Percentiles rank a stretch among this genome's conserved stretches.
Evolutionary conservation across 306 rosid species (phyloP).

Genomic region (Lagenaria siceraria): DNA sequence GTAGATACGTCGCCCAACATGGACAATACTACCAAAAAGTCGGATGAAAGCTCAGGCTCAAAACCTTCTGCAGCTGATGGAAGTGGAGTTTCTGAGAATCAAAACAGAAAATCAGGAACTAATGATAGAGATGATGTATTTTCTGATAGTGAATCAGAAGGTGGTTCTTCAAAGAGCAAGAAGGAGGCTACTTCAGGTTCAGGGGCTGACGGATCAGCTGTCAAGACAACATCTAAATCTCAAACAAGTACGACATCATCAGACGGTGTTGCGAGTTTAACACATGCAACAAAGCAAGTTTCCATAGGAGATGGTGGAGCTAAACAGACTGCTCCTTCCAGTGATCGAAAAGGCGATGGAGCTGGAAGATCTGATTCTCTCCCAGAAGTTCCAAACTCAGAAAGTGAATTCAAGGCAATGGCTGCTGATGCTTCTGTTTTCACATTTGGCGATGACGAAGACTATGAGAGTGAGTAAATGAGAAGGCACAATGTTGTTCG

Average conservation of each 20-base stretch:
- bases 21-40: constrained; percentile 32
- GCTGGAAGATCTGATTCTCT: constrained; percentile 24
- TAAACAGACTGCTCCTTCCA: constrained; percentile 13
- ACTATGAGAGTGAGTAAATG: constrained; percentile 75
- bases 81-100: constrained; percentile 20
- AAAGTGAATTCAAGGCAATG: constrained; percentile 97
- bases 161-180: constrained; percentile 49
- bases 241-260: constrained; percentile 23
- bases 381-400: constrained; percentile 34
- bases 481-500: background rate
- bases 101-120: constrained; percentile 23
- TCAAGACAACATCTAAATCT: constrained; percentile 27
- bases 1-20: constrained; percentile 38
- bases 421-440: constrained; percentile 99
- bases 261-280: constrained; percentile 36
- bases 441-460: constrained; percentile 91
- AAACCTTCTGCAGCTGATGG: constrained; percentile 28
- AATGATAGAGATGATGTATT: constrained; percentile 74
- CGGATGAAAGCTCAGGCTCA: constrained; percentile 60
- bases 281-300: constrained; percentile 50
- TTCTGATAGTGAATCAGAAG: constrained; percentile 73
- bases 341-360: constrained; percentile 35
- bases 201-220: constrained; percentile 19
- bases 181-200: constrained; percentile 31
- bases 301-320: constrained; percentile 43